Evolutionary conservation across 1,284 basidiomycete genomes (phyloP).

Genomic region (Somion occarium): DNA sequence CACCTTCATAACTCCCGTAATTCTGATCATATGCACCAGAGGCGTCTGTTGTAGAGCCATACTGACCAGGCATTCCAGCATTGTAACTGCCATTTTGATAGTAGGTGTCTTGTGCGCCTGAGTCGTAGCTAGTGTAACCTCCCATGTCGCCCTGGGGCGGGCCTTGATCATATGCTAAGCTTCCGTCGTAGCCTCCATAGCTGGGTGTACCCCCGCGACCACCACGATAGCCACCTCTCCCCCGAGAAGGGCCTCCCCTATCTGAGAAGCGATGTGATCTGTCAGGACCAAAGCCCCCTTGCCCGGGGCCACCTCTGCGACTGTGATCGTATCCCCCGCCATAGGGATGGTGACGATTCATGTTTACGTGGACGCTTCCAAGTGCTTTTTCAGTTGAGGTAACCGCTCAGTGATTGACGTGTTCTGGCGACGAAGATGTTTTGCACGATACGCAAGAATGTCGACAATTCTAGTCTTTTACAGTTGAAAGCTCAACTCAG

Average conservation of each 20-base stretch:
- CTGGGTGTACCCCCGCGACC: slow-evolving; percentile 42
- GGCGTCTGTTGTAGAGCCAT: slow-evolving; percentile 36
- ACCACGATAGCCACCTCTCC: slow-evolving; percentile 53
- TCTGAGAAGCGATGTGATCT: slow-evolving; percentile 63
- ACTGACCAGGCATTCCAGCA: slow-evolving; percentile 39
- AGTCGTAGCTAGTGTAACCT: slow-evolving; percentile 63
- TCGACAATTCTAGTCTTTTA: neutral
- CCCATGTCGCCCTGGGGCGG: slow-evolving; percentile 54
- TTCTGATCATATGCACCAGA: slow-evolving; percentile 49
- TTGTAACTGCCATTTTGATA: slow-evolving; percentile 57
- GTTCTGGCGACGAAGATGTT: slow-evolving; percentile 6
- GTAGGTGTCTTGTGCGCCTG: slow-evolving; percentile 54
- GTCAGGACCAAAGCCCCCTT: slow-evolving; percentile 64
- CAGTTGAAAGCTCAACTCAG: slow-evolving; percentile 5
- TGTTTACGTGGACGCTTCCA: slow-evolving; percentile 29
- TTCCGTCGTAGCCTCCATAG: slow-evolving; percentile 41
- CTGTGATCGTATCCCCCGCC: slow-evolving; percentile 61
- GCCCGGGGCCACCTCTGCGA: slow-evolving; percentile 54
- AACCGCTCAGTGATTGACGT: slow-evolving; percentile 14
- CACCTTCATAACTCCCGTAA: slow-evolving; percentile 72
- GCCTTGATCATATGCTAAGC: slow-evolving; percentile 58
- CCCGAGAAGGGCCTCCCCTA: slow-evolving; percentile 52
- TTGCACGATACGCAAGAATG: neutral
- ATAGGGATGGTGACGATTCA: slow-evolving; percentile 89
- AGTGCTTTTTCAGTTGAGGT: slow-evolving; percentile 5